A percentile compares a stretch with the other conserved stretches of the same genome.
These are phyloP conservation scores for Omphalotus guepiniiformis DNA, from an alignment of 768 basidiomycete genomes.

Conservation along the genomic window DNA sequence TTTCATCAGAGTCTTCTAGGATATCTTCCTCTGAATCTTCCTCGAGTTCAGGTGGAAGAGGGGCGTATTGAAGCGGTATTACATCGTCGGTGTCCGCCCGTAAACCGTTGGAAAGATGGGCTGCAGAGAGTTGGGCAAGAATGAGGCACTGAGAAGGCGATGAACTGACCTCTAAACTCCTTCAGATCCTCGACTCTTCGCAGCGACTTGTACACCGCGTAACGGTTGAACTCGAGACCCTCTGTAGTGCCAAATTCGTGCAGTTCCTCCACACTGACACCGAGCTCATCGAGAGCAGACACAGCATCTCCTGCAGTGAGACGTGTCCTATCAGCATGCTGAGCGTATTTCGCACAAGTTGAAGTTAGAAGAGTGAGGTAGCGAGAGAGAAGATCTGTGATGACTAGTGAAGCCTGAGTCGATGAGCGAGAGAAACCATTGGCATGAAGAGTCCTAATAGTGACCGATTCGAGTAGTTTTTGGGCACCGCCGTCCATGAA, in stretches of 20 bases:
- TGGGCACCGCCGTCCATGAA: constrained; percentile 51
- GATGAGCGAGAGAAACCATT: constrained; percentile 77
- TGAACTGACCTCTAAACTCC: constrained; percentile 63
- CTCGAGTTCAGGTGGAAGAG: constrained; percentile 16
- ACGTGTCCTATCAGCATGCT: constrained; percentile 64
- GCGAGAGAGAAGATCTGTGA: constrained; percentile 73
- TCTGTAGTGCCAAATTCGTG: constrained; percentile 62
- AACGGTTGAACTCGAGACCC: constrained; percentile 63
- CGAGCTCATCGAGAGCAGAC: constrained; percentile 69
- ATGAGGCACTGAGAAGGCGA: constrained; percentile 16
- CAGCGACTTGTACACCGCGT: constrained; percentile 52
- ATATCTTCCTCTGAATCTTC: constrained; percentile 12
- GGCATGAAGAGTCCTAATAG: constrained; percentile 69
- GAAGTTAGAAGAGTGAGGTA: constrained; percentile 64
- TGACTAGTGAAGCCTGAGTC: constrained; percentile 60
- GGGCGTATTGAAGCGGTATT: constrained; percentile 48
- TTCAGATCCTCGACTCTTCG: constrained; percentile 68
- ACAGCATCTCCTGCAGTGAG: constrained; percentile 58
- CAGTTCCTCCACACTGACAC: constrained; percentile 67
- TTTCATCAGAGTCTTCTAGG: constrained; percentile 25
- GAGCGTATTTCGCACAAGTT: constrained; percentile 68
- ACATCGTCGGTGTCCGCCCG: constrained; percentile 50
- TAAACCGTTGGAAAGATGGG: constrained; percentile 57
- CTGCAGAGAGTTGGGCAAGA: constrained; percentile 35
- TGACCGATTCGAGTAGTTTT: constrained; percentile 63